Percentiles rank a stretch among this genome's conserved stretches.
Conservation (phyloP, 2,329 filamentous ascomycete genomes). For the Alternaria conjuncta region DNA sequence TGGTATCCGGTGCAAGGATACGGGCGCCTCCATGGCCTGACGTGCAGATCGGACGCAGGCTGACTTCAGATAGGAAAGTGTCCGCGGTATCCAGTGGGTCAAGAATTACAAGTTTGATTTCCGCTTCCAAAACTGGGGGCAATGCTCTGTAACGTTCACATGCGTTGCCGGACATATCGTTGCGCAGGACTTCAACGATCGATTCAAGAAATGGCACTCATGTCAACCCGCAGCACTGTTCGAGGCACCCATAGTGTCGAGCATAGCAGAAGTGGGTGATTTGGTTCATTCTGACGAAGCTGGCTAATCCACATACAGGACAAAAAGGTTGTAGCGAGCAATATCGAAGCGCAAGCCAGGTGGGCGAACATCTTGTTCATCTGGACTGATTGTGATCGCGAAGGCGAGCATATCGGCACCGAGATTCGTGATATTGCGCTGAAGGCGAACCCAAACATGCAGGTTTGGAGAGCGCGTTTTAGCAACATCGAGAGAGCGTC, state of each 20-base stretch:
- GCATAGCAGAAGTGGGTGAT: slow-evolving; percentile 66
- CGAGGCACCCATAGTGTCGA: slow-evolving; percentile 74
- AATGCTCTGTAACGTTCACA: slow-evolving; percentile 89
- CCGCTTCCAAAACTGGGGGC: slow-evolving; percentile 84
- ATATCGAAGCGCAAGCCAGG: slow-evolving; percentile 80
- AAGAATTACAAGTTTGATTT: slow-evolving; percentile 96
- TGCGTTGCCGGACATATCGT: slow-evolving; percentile 90
- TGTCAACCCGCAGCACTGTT: slow-evolving; percentile 83
- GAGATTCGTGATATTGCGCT: slow-evolving; percentile 85
- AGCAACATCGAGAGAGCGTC: slow-evolving; percentile 94
- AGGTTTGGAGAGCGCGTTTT: slow-evolving; percentile 86
- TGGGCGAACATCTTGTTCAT: slow-evolving; percentile 81
- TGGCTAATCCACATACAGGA: slow-evolving; percentile 59
- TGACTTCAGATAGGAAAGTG: slow-evolving; percentile 63
- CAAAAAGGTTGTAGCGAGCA: slow-evolving; percentile 80
- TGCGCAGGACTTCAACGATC: slow-evolving; percentile 73
- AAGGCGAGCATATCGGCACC: slow-evolving; percentile 94
- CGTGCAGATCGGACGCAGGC: background rate
- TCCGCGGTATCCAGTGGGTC: slow-evolving; percentile 74
- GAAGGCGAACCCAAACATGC: slow-evolving; percentile 73
- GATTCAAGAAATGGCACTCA: slow-evolving; percentile 79
- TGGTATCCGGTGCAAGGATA: background rate
- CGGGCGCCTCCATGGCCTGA: background rate
- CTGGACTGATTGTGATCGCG: slow-evolving; percentile 98
- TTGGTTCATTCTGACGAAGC: background rate